Percentiles rank a stretch among this genome's conserved stretches.
phyloP scores from a whole-genome alignment of 1,284 basidiomycete species.

The Ganoderma sp. region DNA sequence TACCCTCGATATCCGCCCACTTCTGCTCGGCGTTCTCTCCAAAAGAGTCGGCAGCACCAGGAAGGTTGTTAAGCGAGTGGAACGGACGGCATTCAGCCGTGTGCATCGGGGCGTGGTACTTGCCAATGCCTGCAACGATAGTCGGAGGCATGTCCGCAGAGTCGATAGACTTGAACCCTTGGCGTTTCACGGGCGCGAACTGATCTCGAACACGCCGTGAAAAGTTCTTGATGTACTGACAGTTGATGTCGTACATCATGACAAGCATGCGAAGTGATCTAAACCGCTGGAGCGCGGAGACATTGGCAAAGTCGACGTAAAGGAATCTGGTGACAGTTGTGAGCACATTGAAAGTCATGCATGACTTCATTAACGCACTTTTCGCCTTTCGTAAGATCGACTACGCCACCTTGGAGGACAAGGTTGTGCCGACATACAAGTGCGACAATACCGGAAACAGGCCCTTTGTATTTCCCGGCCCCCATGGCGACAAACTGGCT shows the following conservation, averaged over 20 bases:
- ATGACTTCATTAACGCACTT: background rate
- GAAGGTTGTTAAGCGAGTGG: slow-evolving; percentile 28
- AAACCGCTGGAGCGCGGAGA: slow-evolving; percentile 15
- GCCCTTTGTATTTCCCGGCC: background rate
- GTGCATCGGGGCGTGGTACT: slow-evolving; percentile 34
- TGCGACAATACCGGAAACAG: background rate
- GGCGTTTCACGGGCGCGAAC: background rate
- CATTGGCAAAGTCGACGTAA: slow-evolving; percentile 20
- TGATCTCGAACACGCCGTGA: background rate
- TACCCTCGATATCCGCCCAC: background rate
- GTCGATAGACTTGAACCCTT: slow-evolving; percentile 3
- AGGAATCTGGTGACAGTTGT: background rate
- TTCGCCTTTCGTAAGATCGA: slow-evolving; percentile 1
- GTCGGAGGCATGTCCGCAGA: background rate
- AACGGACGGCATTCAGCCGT: slow-evolving; percentile 23
- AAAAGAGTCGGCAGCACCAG: background rate
- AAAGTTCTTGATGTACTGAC: slow-evolving; percentile 22
- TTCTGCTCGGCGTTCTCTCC: background rate
- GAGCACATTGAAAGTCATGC: no score
- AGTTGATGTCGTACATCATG: slow-evolving; percentile 22
- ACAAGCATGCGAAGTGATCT: slow-evolving; percentile 1
- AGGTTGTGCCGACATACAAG: background rate
- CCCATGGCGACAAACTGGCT: background rate
- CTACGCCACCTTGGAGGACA: background rate
- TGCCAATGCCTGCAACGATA: slow-evolving; percentile 23